Evolutionary conservation across 768 basidiomycete species (phyloP), one percentile per base, ranked within the genome.

Genomic region (Tylopilus sp.): DNA sequence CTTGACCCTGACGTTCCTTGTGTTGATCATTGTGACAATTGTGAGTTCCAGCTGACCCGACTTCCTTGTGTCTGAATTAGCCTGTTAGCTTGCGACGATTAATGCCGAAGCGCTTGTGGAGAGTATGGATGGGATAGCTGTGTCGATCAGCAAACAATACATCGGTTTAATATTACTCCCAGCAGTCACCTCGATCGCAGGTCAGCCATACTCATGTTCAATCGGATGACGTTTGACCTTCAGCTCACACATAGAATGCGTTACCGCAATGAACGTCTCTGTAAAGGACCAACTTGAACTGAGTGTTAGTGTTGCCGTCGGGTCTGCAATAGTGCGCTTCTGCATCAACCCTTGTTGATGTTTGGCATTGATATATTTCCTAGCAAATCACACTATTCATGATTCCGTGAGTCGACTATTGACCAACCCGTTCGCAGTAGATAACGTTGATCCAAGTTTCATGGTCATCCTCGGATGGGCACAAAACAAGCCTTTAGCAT

Each of bases 251-350:
- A 1, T 28, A 81, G 94, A 97, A 70, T 92, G 91, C 57, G 81
- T 93, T 49, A 95, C 89, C 6, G 91, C 92, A 11, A 79, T 97
- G 55, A 91, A 85, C 33, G 89, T 91, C n/a, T 91, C 93, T 0
- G 86, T 90, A 44, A 85, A 86, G 69, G 83, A 85, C 61, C 88
- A 91, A 64, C 75, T 95, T 38, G 84, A 87, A 47, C 77, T 95
- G 17, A 89, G 88, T 51, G 79, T 94, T 52, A 87, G 88, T 40
- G 88, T 94, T 18, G 88, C 91, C 17, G 85, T 91, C 36, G 86
- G 89, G 22, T 86, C 86, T 17, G 83, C 84, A 15, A 83, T 88
- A 56, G 85, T 87, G 53, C 58, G 83, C 74, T 28, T 31, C 18
- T 35, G 9, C 11, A 6, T 36, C 35, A 44, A 51, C 18, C 44